Evolutionary conservation across 768 basidiomycete species (phyloP).

Genomic region (Cystobasidiopsis lactophilus): DNA sequence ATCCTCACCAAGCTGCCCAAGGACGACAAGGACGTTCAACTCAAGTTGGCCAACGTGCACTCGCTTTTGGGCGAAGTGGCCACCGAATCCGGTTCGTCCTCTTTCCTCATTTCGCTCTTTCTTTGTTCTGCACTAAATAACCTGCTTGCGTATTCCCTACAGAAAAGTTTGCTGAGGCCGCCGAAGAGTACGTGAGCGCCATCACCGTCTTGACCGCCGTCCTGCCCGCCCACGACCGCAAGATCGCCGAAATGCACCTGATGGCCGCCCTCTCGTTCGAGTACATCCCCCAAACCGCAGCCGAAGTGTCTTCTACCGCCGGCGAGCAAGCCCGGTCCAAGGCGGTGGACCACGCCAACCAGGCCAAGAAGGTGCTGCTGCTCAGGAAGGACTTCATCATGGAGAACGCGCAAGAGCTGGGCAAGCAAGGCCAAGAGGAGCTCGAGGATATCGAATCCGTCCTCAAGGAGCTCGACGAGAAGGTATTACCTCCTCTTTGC

Average conservation of each 20-base stretch:
- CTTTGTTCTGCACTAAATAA: background rate
- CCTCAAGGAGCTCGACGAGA: constrained; percentile 7
- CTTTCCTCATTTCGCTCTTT: background rate
- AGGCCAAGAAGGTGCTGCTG: background rate
- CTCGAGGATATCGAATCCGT: constrained; percentile 9
- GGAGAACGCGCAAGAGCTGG: constrained; percentile 5
- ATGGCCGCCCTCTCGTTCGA: constrained; percentile 9
- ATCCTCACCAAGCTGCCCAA: constrained; percentile 44
- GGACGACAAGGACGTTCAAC: constrained; percentile 27
- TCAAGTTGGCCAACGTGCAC: constrained; percentile 78
- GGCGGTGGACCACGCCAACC: background rate
- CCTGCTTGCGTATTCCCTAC: background rate
- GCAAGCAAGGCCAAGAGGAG: constrained; percentile 6
- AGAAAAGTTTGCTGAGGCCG: constrained; percentile 16
- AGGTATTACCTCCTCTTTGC: background rate
- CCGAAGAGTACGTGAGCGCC: constrained; percentile 13
- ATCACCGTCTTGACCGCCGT: constrained; percentile 8
- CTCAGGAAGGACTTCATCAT: background rate
- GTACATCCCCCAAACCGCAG: constrained; percentile 3
- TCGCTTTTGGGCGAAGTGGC: constrained; percentile 88
- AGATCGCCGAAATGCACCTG: constrained; percentile 15
- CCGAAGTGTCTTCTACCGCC: background rate
- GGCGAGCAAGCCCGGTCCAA: constrained; percentile 2
- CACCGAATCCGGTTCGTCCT: constrained; percentile 60
- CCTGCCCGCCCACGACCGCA: constrained; percentile 13